These are phyloP conservation scores for Coemansia erecta DNA, from an alignment of 192 early-diverging fungal genomes.

Conservation along the genomic window DNA sequence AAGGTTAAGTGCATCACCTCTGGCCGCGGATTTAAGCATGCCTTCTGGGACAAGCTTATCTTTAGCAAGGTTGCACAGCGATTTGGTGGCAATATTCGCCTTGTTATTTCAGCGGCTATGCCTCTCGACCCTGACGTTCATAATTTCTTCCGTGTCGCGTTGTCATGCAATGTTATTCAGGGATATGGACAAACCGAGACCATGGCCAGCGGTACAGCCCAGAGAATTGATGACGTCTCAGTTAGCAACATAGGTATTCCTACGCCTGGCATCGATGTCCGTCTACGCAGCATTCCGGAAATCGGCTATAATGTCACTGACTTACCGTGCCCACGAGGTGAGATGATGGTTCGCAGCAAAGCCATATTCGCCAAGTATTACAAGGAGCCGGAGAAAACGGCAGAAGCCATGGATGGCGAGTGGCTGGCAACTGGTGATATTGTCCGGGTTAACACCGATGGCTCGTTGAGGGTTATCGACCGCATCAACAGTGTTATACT, in stretches of 20 bases:
- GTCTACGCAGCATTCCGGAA: slow-evolving; percentile 82
- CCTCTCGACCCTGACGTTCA: slow-evolving; percentile 72
- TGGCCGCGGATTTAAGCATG: slow-evolving; percentile 51
- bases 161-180: no score
- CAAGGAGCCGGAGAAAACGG: slow-evolving; percentile 70
- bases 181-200: no score
- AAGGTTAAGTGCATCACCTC: slow-evolving; percentile 58
- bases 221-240: slow-evolving; percentile 52
- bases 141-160: slow-evolving; percentile 69
- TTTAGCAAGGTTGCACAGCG: slow-evolving; percentile 57
- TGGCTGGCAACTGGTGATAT: no score
- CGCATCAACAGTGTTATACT: slow-evolving; percentile 74
- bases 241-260: slow-evolving; percentile 69
- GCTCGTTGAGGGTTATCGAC: slow-evolving; percentile 69
- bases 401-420: slow-evolving; percentile 63
- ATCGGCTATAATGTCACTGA: slow-evolving; percentile 77
- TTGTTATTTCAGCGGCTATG: slow-evolving; percentile 70
- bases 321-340: slow-evolving; percentile 73
- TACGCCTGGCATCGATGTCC: slow-evolving; percentile 64
- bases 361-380: slow-evolving; percentile 72
- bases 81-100: slow-evolving; percentile 46
- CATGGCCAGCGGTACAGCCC: slow-evolving; percentile 42
- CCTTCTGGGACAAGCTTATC: slow-evolving; percentile 70
- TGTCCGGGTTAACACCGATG: slow-evolving; percentile 62
- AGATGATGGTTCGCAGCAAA: slow-evolving; percentile 74